A percentile compares a stretch with the other conserved stretches of the same genome.
These are phyloP conservation scores for Tetracladium marchalianum DNA, from an alignment of 495 filamentous ascomycete genomes.

Conservation along the genomic window DNA sequence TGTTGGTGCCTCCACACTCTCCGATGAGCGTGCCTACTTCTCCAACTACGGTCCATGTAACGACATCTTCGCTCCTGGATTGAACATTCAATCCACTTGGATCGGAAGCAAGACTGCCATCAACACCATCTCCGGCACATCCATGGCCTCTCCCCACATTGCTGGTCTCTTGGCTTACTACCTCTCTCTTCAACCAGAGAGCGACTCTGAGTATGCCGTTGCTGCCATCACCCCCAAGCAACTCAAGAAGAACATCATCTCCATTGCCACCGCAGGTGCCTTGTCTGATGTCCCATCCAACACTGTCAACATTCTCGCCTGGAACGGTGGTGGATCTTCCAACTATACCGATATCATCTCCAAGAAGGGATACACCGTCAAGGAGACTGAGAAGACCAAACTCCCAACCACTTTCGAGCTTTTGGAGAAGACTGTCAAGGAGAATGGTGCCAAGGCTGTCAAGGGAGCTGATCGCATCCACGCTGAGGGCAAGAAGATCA, in stretches of 20 bases:
- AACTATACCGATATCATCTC: constrained; percentile 84
- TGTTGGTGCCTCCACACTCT: constrained; percentile 87
- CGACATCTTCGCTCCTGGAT: constrained; percentile 95
- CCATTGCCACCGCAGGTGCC: constrained; percentile 68
- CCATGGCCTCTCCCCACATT: constrained; percentile 98
- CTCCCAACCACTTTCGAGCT: constrained; percentile 34
- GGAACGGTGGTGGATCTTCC: constrained; percentile 92
- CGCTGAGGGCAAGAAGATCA: constrained; percentile 46
- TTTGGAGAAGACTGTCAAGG: constrained; percentile 51
- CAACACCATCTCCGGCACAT: constrained; percentile 99
- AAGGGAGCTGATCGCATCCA: constrained; percentile 34
- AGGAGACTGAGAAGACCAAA: constrained; percentile 20
- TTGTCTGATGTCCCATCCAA: constrained; percentile 76
- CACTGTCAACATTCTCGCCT: constrained; percentile 84
- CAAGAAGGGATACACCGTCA: constrained; percentile 48
- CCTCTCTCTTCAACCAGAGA: constrained; percentile 85
- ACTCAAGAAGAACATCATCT: constrained; percentile 81
- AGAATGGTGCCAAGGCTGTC: constrained; percentile 44
- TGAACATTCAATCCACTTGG: constrained; percentile 97
- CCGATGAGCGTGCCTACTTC: constrained; percentile 98
- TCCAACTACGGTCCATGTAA: constrained; percentile 99
- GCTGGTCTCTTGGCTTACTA: constrained; percentile 95
- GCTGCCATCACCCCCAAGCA: constrained; percentile 85
- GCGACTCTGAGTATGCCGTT: constrained; percentile 82
- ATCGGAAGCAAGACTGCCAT: constrained; percentile 85